Evolutionary conservation across 441 rosid species (phyloP).

Genomic region (Aleurites moluccanus): DNA sequence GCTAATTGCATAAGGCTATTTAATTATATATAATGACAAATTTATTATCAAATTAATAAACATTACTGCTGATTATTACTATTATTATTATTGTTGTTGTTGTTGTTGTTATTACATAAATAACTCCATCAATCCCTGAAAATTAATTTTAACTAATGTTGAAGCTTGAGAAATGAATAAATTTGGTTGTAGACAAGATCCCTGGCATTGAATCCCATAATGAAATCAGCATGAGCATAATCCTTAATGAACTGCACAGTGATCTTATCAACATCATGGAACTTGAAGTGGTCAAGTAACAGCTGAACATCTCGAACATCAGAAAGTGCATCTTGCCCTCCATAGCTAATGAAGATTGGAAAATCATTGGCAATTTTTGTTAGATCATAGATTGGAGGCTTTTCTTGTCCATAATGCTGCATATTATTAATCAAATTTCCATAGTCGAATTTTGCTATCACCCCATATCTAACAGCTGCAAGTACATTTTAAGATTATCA

Average conservation of each 20-base stretch:
- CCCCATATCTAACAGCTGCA: constrained; percentile 64
- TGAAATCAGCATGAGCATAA: constrained; percentile 86
- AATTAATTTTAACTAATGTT: constrained; percentile 15
- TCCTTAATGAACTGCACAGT: constrained; percentile 54
- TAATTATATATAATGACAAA: too few species aligned
- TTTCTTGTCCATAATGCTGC: constrained; percentile 55
- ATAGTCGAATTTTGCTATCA: constrained; percentile 66
- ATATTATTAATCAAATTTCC: constrained; percentile 44
- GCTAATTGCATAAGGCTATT: too few species aligned
- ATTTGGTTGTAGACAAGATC: constrained; percentile 66
- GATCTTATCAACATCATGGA: constrained; percentile 64
- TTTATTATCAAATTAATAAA: not conserved
- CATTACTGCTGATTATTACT: not conserved
- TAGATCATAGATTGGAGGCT: constrained; percentile 72
- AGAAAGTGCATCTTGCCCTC: constrained; percentile 65
- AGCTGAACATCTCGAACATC: constrained; percentile 58
- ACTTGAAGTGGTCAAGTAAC: constrained; percentile 60
- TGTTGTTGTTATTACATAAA: not conserved
- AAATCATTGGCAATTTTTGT: constrained; percentile 70
- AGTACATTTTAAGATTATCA: not conserved
- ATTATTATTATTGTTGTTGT: not conserved
- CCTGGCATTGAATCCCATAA: constrained; percentile 82
- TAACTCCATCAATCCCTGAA: not conserved
- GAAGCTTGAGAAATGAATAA: constrained; percentile 55
- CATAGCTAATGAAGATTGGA: constrained; percentile 76